phyloP scores from a whole-genome alignment of 306 rosid species.

The Cucurbita maxima region DNA sequence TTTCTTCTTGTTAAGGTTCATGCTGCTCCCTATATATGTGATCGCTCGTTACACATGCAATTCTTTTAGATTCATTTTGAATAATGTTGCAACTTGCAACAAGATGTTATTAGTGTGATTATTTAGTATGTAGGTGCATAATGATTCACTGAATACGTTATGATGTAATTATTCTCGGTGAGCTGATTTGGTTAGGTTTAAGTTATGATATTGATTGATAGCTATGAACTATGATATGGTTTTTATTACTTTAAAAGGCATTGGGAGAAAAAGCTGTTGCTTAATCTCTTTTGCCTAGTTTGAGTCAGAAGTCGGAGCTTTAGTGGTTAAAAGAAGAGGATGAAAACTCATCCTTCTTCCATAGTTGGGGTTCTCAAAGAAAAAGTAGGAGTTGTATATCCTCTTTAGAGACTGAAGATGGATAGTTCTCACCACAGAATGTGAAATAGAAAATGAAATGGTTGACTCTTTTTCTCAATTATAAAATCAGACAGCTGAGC shows the following conservation, averaged over 20 bases:
- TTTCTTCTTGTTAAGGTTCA: slow-evolving; percentile 79
- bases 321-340: too few species aligned
- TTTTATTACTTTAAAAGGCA: background rate
- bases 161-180: background rate
- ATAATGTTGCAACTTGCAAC: background rate
- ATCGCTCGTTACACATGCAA: background rate
- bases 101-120: background rate
- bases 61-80: background rate
- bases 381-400: too few species aligned
- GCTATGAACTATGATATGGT: background rate
- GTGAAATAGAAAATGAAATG: too few species aligned
- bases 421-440: too few species aligned
- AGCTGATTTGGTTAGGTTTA: background rate
- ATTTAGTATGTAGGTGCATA: background rate
- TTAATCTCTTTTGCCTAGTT: background rate
- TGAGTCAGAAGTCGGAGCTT: too few species aligned
- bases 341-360: too few species aligned
- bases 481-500: too few species aligned
- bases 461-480: too few species aligned
- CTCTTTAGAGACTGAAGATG: too few species aligned
- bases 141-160: background rate
- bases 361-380: too few species aligned
- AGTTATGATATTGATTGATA: background rate
- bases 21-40: background rate
- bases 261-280: background rate